Base-by-base conservation (phyloP, 768 basidiomycete species). In the Russula abietina region DNA sequence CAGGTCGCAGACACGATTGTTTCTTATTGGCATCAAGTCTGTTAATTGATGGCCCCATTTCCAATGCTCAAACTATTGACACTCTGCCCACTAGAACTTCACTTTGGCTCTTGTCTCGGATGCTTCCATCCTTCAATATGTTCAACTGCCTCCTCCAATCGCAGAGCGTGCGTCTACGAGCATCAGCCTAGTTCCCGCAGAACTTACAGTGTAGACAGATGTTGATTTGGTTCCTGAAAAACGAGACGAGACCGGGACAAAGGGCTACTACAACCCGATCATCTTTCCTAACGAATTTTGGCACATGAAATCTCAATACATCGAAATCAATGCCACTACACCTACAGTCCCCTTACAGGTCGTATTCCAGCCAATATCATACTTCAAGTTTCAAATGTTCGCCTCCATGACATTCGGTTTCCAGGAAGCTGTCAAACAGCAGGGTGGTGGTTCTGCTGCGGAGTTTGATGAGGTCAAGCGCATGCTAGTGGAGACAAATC, bases 381-480 rank as follows among this genome's bases (percentile, higher is more conserved):
- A 85, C 71, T 80, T 88, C 73, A 95, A 94, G 74, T 95, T 94
- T 78, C 89, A 93, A 70, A 71, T 94, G 12, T 93, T 88, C 70
- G 84, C 91, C 0, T 82, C 87, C 2, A 84, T 98, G 84, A 87
- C 89, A 30, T 84, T 84, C 54, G 87, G 92, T 2, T 94, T 98
- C 73, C 85, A 91, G 49, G 90, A 94, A 72, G 90, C 91, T 19
- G 81, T 84, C n/a, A 85, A 87, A 71, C 81, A 87, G 65, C 86
- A 89, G 69, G 85, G 87, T 22, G 80, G 79, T 16, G 76, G 77
- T 2, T 78, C 79, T 32, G 77, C 77, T 12, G 82, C 84, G 32
- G 96, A 98, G 72, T 73, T 98, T 48, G 96, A 99, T 72, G 96
- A 98, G 77, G 75, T 99, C 69, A 99, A 99, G 77, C 80, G 93